Evolutionary conservation across 257 asterid species (phyloP).

Genomic region (Salvia splendens): DNA sequence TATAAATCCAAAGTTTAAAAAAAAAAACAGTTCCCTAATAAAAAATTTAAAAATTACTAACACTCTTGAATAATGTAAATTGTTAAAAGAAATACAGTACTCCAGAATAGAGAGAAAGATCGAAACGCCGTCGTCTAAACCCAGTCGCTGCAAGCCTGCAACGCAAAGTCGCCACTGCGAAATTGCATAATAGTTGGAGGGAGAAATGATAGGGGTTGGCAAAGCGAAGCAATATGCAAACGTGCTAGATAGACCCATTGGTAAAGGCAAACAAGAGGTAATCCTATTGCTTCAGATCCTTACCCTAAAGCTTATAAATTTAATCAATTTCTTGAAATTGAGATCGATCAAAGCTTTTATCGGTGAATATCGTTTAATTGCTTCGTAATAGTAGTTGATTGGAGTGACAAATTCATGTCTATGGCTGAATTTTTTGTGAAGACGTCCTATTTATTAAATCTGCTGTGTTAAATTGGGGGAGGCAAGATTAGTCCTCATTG

Average conservation of each 20-base stretch:
- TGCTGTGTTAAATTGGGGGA: neutral
- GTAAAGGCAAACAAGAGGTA: constrained; percentile 99
- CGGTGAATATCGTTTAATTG: neutral
- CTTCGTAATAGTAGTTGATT: neutral
- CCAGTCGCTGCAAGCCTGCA: neutral
- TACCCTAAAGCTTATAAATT: neutral
- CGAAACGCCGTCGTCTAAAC: neutral
- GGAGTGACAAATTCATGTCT: constrained; percentile 1
- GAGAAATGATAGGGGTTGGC: constrained; percentile 76
- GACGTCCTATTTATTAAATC: constrained; percentile 6
- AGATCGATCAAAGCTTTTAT: neutral
- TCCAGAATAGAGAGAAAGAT: no score
- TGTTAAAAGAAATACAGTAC: no score
- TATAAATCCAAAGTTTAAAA: no score
- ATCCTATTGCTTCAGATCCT: constrained; percentile 30
- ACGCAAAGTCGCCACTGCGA: constrained; percentile 2
- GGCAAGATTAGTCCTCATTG: neutral
- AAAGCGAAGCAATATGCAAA: constrained; percentile 82
- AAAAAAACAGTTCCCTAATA: no score
- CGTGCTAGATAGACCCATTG: constrained; percentile 81
- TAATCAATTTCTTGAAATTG: constrained; percentile 10
- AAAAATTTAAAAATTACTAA: no score
- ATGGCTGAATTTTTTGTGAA: neutral
- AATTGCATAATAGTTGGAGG: neutral
- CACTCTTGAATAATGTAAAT: no score